These are phyloP conservation scores for Fusarium equiseti DNA, from an alignment of 2,329 filamentous ascomycete species.

Conservation along the genomic window DNA sequence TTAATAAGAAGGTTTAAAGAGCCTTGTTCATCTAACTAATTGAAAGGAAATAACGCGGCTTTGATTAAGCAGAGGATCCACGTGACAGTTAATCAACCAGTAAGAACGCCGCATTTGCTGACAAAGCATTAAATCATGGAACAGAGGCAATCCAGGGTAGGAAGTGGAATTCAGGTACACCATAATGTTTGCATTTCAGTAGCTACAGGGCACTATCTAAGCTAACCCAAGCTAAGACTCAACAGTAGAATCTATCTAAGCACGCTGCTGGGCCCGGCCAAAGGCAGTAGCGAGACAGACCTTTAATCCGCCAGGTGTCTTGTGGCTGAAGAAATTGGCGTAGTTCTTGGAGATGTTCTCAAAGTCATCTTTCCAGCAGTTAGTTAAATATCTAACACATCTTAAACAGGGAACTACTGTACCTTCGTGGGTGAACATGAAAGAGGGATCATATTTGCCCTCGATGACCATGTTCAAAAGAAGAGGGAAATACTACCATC, in stretches of 20 bases:
- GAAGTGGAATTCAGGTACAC: not conserved
- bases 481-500: not conserved
- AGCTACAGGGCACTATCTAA: not conserved
- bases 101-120: not conserved
- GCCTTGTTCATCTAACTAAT: too few species aligned
- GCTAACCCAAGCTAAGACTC: too few species aligned
- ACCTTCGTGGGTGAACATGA: constrained; percentile 10
- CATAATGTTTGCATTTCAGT: not conserved
- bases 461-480: constrained; percentile 2
- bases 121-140: rapidly evolving
- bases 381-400: rapidly evolving
- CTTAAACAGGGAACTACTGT: rapidly evolving
- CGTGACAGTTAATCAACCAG: too few species aligned
- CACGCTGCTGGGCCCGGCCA: not conserved
- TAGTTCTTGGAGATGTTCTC: not conserved
- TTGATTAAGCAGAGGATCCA: rapidly evolving
- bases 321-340: constrained; percentile 1
- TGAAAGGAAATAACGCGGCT: too few species aligned
- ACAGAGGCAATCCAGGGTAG: not conserved
- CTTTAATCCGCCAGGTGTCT: not conserved
- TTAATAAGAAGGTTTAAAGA: too few species aligned
- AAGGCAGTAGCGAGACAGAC: constrained; percentile 7
- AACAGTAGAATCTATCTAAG: not conserved
- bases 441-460: constrained; percentile 6
- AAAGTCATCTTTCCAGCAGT: not conserved